Evolutionary conservation across 1,139 yeast species (phyloP).

Genomic region (Saccharomycopsis phalli): DNA sequence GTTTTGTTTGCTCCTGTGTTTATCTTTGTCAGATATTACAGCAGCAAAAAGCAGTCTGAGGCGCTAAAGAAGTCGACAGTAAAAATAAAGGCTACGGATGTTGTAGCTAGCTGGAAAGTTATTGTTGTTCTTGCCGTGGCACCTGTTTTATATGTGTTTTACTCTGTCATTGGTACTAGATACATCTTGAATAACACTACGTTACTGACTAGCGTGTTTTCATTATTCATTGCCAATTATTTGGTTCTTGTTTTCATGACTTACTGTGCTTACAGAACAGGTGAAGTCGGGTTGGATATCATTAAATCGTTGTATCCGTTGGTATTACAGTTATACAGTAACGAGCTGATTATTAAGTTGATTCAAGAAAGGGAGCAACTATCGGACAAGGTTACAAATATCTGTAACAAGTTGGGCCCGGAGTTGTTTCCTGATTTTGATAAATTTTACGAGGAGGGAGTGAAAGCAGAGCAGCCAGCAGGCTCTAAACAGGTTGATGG

Average conservation of each 20-base stretch:
- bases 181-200: constrained; percentile 1
- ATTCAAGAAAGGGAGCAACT: constrained; percentile 42
- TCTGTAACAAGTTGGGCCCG: constrained; percentile 56
- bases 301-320: constrained; percentile 62
- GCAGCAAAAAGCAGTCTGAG: constrained; percentile 46
- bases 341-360: constrained; percentile 38
- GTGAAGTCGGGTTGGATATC: constrained; percentile 69
- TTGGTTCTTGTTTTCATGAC: constrained; percentile 49
- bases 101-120: constrained; percentile 71
- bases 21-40: constrained; percentile 43
- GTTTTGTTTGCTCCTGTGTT: constrained; percentile 62
- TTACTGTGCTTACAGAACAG: constrained; percentile 59
- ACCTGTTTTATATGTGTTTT: constrained; percentile 55
- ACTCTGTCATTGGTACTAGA: constrained; percentile 36
- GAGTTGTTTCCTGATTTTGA: constrained; percentile 53
- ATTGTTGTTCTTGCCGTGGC: constrained; percentile 60
- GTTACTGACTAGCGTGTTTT: constrained; percentile 22
- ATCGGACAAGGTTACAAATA: constrained; percentile 44
- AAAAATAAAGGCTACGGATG: constrained; percentile 64
- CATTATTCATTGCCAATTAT: constrained; percentile 35
- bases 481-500: background rate
- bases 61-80: constrained; percentile 63
- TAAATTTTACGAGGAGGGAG: constrained; percentile 35
- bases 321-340: constrained; percentile 45
- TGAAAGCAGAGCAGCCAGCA: background rate